Percentiles rank a stretch among this genome's conserved stretches.
phyloP scores from a whole-genome alignment of 2,329 filamentous ascomycete species.

The Fusarium chlamydosporum region DNA sequence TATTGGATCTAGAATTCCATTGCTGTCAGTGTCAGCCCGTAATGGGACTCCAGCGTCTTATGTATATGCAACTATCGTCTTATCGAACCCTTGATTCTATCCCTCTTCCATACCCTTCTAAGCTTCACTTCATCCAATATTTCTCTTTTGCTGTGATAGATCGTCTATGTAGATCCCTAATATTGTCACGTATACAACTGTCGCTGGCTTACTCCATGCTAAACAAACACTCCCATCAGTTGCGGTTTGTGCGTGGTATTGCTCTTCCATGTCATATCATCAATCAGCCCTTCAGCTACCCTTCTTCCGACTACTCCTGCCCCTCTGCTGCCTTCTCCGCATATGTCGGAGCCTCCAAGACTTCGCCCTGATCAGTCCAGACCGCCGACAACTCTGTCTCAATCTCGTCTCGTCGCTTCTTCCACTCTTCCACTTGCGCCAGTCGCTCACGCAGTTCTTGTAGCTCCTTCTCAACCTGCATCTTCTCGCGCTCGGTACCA shows the following conservation, averaged over 20 bases:
- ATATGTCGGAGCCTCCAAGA: constrained; percentile 64
- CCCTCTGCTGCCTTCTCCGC: constrained; percentile 37
- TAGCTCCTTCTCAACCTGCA: constrained; percentile 91
- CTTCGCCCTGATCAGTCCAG: constrained; percentile 69
- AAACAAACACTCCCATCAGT: constrained; percentile 21
- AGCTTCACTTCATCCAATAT: constrained; percentile 12
- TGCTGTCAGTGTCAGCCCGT: constrained; percentile 13
- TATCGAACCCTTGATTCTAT: constrained; percentile 8
- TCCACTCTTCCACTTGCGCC: constrained; percentile 86
- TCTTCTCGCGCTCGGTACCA: constrained; percentile 92
- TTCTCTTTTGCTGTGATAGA: constrained; percentile 12
- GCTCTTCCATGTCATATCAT: constrained; percentile 9
- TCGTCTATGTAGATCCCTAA: constrained; percentile 22
- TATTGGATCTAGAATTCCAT: constrained; percentile 27
- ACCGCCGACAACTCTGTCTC: constrained; percentile 81
- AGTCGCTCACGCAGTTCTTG: constrained; percentile 85
- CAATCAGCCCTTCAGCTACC: constrained; percentile 15
- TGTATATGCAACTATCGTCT: constrained; percentile 3
- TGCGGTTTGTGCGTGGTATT: constrained; percentile 20
- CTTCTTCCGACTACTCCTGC: constrained; percentile 26
- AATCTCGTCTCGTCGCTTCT: constrained; percentile 81
- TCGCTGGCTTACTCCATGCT: constrained; percentile 13
- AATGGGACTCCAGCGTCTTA: neutral
- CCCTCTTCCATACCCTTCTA: constrained; percentile 24
- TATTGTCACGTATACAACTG: constrained; percentile 18